Conservation (phyloP, 768 basidiomycete species). For the Tricholoma sp. region DNA sequence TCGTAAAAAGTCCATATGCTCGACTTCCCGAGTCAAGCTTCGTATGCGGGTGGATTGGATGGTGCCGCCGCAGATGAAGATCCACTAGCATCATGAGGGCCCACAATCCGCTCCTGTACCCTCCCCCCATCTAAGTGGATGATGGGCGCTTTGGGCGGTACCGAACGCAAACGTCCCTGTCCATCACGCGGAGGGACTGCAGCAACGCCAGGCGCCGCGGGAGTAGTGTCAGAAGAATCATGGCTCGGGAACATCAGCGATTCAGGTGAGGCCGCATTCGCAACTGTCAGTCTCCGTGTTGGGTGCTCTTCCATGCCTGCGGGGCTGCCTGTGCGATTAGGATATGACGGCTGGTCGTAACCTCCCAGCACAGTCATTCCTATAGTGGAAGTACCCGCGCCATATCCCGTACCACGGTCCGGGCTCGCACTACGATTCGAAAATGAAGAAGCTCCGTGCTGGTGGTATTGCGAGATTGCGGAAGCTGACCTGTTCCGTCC, state of each 20-base stretch:
- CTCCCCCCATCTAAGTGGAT: constrained; percentile 37
- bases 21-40: constrained; percentile 2
- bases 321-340: constrained; percentile 35
- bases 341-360: constrained; percentile 11
- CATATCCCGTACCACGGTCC: constrained; percentile 15
- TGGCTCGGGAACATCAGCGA: constrained; percentile 5
- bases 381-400: constrained; percentile 15
- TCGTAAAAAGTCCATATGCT: constrained; percentile 2
- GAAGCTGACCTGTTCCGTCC: constrained; percentile 3
- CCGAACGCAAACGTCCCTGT: constrained; percentile 19
- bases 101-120: constrained; percentile 14
- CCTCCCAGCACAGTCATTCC: constrained; percentile 9
- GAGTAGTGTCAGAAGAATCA: not conserved
- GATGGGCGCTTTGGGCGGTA: constrained; percentile 27
- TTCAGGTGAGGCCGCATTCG: constrained; percentile 25
- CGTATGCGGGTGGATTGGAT: constrained; percentile 13
- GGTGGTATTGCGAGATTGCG: constrained; percentile 15
- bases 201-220: not conserved
- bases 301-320: constrained; percentile 34
- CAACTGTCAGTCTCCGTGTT: constrained; percentile 32
- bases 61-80: not conserved
- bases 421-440: constrained; percentile 11
- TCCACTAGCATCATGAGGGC: not conserved
- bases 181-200: constrained; percentile 16
- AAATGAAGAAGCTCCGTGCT: constrained; percentile 9